A percentile compares a stretch with the other conserved stretches of the same genome.
phyloP scores from a whole-genome alignment of 148 eudicot species.

The Camellia sinensis region DNA sequence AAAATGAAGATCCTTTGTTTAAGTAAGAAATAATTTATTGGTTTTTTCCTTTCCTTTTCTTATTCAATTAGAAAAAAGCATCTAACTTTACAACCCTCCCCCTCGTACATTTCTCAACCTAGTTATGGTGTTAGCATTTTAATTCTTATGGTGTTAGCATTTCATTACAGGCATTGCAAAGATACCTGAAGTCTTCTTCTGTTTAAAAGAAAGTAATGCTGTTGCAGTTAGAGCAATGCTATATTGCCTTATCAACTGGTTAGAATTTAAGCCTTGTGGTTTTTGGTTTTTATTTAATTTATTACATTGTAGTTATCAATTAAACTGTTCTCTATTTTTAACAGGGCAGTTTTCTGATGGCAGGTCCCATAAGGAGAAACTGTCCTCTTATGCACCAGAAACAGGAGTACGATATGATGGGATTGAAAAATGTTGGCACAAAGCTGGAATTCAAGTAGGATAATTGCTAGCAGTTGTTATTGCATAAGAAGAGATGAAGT shows the following conservation, averaged over 20 bases:
- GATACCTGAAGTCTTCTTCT: neutral
- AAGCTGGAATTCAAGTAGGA: constrained; percentile 54
- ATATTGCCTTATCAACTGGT: neutral
- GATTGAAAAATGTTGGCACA: constrained; percentile 92
- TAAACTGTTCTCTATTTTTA: neutral
- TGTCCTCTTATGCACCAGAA: constrained; percentile 85
- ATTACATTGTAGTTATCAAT: no score
- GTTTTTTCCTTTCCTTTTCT: neutral
- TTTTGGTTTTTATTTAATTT: no score
- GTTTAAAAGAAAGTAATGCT: neutral
- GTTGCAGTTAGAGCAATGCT: neutral
- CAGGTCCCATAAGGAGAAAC: constrained; percentile 87
- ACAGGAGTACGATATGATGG: constrained; percentile 90
- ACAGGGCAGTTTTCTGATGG: neutral
- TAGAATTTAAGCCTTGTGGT: neutral
- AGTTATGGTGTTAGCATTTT: neutral
- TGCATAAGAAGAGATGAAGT: neutral
- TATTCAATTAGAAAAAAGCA: neutral
- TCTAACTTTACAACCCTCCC: no score
- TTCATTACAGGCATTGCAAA: neutral
- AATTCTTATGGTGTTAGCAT: neutral
- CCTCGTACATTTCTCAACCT: neutral
- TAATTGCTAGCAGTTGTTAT: constrained; percentile 1
- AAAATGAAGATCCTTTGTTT: neutral
- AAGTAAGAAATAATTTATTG: neutral